Percentiles rank a stretch among this genome's conserved stretches.
These are phyloP conservation scores for Sisymbrium altissimum DNA, from an alignment of 345 rosid species.

Conservation along the genomic window DNA sequence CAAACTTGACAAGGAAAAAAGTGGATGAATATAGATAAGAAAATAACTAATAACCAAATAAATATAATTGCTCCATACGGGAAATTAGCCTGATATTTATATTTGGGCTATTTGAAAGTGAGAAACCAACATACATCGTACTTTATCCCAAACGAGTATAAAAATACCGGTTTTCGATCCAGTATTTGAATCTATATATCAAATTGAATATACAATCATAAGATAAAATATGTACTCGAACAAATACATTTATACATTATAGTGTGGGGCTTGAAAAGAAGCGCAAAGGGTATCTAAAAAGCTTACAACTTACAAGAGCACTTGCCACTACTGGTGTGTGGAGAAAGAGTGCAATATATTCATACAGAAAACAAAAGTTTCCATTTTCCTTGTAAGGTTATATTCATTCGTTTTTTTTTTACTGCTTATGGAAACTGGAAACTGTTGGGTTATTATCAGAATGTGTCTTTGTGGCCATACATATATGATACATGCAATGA, in stretches of 20 bases:
- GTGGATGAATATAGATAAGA: not conserved
- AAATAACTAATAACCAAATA: not conserved
- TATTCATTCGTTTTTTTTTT: not conserved
- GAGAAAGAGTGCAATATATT: conserved; percentile 11
- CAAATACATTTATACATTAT: conserved; percentile 12
- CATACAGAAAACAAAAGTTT: not conserved
- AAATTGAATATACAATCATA: not conserved
- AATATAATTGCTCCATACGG: too few relatives aligned
- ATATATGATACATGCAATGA: too few relatives aligned
- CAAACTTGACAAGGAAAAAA: not conserved
- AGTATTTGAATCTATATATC: not conserved
- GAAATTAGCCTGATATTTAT: not conserved
- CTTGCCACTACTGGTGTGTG: not conserved
- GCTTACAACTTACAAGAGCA: conserved; percentile 35
- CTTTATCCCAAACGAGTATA: conserved; percentile 4
- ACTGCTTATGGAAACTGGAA: not conserved
- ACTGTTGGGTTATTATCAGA: conserved; percentile 15
- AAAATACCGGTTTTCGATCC: not conserved
- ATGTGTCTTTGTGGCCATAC: not conserved
- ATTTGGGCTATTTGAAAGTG: not conserved
- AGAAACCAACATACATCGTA: not conserved
- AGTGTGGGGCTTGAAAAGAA: conserved; percentile 18
- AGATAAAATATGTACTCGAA: conserved; percentile 10
- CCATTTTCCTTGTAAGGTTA: not conserved
- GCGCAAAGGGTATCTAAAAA: conserved; percentile 23